These are phyloP conservation scores for Plantago ovata DNA, from an alignment of 257 asterid species.

Conservation along the genomic window DNA sequence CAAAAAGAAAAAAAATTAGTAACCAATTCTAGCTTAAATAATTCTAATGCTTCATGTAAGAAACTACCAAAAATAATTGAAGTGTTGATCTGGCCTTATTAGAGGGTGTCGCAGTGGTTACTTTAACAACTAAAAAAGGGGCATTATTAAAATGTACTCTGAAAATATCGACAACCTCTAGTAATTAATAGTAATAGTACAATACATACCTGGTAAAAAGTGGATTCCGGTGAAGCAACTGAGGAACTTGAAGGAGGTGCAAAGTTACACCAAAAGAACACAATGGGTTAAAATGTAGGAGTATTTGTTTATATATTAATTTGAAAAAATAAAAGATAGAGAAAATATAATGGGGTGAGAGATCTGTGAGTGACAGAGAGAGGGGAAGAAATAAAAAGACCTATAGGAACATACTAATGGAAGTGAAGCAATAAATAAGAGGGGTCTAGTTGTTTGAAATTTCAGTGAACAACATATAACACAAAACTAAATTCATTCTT, in stretches of 20 bases:
- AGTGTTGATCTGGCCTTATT: too few species aligned
- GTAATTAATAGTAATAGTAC: not conserved
- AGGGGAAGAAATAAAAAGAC: constrained; percentile 31
- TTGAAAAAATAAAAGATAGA: not conserved
- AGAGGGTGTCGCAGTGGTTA: too few species aligned
- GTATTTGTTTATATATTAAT: not conserved
- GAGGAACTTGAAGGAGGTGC: not conserved
- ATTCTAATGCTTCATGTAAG: too few species aligned
- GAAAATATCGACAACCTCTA: too few species aligned
- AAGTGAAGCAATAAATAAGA: constrained; percentile 38
- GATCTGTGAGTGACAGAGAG: constrained; percentile 30
- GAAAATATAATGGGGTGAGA: constrained; percentile 1
- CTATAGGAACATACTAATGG: constrained; percentile 28
- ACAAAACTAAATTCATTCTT: not conserved
- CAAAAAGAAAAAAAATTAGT: too few species aligned
- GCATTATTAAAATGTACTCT: too few species aligned
- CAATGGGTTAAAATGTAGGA: not conserved
- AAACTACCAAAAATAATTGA: not conserved
- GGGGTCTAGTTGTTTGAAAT: constrained; percentile 25
- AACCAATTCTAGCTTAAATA: too few species aligned
- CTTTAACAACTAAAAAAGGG: too few species aligned
- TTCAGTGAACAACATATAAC: not conserved
- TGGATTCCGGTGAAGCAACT: not conserved
- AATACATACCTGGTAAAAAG: not conserved
- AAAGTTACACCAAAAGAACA: not conserved